phyloP scores from a whole-genome alignment of 306 rosid species.

The Castanea sativa region DNA sequence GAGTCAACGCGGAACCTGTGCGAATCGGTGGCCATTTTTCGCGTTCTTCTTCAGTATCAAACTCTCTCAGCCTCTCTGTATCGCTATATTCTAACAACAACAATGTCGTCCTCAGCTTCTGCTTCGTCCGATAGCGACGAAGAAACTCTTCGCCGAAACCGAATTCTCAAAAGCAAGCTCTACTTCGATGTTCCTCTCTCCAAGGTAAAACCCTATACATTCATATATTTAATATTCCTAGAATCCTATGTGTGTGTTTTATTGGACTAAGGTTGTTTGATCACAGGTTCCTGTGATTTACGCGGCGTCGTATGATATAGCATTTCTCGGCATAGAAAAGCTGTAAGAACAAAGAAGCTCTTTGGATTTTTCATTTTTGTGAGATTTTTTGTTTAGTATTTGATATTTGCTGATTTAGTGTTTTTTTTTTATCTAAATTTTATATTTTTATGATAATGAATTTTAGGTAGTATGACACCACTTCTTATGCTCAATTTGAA shows the following conservation, averaged over 20 bases:
- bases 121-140: conserved; percentile 31
- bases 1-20: conserved; percentile 26
- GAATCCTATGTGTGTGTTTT: neutral
- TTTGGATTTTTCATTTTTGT: neutral
- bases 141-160: conserved; percentile 42
- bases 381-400: neutral
- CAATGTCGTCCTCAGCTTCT: conserved; percentile 58
- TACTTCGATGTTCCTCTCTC: conserved; percentile 63
- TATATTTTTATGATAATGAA: no score
- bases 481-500: neutral
- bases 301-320: conserved; percentile 66
- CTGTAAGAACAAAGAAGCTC: conserved; percentile 44
- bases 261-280: neutral
- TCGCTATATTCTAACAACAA: conserved; percentile 19
- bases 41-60: conserved; percentile 15
- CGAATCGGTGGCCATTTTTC: conserved; percentile 1
- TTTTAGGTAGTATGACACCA: no score
- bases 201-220: conserved; percentile 46
- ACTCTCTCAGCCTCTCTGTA: conserved; percentile 12
- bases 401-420: neutral
- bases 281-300: conserved; percentile 87
- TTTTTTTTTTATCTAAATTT: neutral
- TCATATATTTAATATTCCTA: neutral
- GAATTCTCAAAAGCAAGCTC: conserved; percentile 80
- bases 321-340: conserved; percentile 85